Evolutionary conservation across 1,139 yeast species (phyloP).

Genomic region (Candida sanyaensis): DNA sequence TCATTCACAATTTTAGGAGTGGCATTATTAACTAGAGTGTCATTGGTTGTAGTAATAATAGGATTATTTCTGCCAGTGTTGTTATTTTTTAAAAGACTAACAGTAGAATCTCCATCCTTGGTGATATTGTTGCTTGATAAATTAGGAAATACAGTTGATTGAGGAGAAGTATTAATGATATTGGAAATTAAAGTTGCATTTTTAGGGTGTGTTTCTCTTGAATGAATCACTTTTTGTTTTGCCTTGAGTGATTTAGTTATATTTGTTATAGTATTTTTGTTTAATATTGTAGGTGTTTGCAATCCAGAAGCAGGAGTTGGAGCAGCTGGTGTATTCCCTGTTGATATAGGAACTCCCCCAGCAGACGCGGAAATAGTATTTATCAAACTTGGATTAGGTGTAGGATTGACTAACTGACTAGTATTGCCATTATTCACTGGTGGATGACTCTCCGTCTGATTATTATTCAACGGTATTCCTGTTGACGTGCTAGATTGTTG

Average conservation of each 20-base stretch:
- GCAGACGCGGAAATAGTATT: background rate
- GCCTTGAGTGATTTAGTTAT: conserved; percentile 44
- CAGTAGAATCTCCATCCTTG: conserved; percentile 5
- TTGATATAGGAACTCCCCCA: background rate
- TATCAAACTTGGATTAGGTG: conserved; percentile 1
- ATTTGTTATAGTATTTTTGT: conserved; percentile 34
- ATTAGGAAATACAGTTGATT: conserved; percentile 27
- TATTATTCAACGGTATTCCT: background rate
- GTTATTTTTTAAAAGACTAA: conserved; percentile 7
- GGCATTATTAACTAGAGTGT: too few relatives aligned
- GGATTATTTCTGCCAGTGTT: background rate
- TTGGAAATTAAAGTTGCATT: conserved; percentile 36
- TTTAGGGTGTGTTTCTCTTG: conserved; percentile 41
- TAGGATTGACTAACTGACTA: background rate
- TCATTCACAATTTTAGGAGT: too few relatives aligned
- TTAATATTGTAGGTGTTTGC: conserved; percentile 19
- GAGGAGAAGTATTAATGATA: conserved; percentile 37
- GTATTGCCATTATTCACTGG: background rate
- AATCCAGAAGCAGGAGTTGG: conserved; percentile 3
- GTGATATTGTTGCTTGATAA: conserved; percentile 10
- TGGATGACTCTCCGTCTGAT: background rate
- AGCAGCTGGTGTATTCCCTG: background rate
- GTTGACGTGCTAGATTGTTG: background rate
- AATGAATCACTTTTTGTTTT: conserved; percentile 40
- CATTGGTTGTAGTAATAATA: too few relatives aligned